Evolutionary conservation across 352 stramenopile genomes (phyloP), one percentile per base, ranked within the genome.

Genomic region (Blastocystis sp.): DNA sequence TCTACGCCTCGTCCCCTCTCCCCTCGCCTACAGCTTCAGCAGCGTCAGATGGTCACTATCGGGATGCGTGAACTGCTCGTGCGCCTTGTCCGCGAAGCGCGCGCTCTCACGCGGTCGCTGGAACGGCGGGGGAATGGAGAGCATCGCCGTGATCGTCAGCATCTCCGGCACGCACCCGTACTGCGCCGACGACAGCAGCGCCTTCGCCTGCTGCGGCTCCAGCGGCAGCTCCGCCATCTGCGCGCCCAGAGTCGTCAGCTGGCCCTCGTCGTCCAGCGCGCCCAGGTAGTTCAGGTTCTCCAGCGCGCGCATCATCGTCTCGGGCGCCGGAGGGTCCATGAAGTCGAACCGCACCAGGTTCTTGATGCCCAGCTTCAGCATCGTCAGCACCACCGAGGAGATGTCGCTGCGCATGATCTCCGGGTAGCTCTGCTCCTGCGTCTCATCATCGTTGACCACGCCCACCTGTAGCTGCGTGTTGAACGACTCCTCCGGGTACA

Each of bases 331-430:
- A 44, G 96, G 96, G 87, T 99, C 96, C 94, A 99, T 97, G 84
- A 98, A 99, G 91, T 99, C 95, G 86, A 98, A 98, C 87, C 97
- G 92, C 2, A 98, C 95, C 6, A 99, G 90, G 87, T 99, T 95
- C 81, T 98, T 93, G 87, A 99, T 98, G n/a, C 94, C 95, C 0
- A 99, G 87, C 89, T 98, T 97, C 88, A 97, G 91, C 56, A 99
- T 89, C 51, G 94, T 98, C 34, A 99, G 91, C 32, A 99, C 95
- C 21, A 97, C 94, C 67, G 92, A 93, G 73, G 91, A 94, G 92
- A 98, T 94, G 84, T 96, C 92, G 0, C 93, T 97, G 40, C 96
- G 91, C 54, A 99, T 88, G 88, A 99, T 99, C 87, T 99, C 96
- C 2, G 96, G 96, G 89, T 98, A 98, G 8, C 95, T 98, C 86